Percentiles rank a stretch among this genome's conserved stretches.
Conservation (phyloP, 2,329 filamentous ascomycete species). For the Bipolaris sorokiniana region DNA sequence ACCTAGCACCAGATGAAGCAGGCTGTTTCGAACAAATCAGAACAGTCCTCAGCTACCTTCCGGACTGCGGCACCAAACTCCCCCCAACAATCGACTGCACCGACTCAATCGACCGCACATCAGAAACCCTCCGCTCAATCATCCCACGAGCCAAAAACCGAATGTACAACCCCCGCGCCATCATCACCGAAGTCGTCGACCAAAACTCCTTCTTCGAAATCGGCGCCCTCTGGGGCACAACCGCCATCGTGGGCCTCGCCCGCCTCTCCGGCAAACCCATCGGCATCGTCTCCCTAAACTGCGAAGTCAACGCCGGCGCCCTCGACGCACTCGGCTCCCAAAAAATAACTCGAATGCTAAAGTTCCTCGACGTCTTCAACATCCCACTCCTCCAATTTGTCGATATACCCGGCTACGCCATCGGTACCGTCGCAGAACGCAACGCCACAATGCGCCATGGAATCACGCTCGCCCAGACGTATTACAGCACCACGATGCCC, state of each 20-base stretch:
- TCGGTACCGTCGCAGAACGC: conserved; percentile 67
- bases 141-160: conserved; percentile 64
- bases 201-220: conserved; percentile 67
- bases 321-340: conserved; percentile 66
- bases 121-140: conserved; percentile 59
- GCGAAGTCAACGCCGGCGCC: conserved; percentile 65
- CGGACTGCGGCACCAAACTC: conserved; percentile 62
- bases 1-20: conserved; percentile 65
- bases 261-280: conserved; percentile 63
- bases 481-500: conserved; percentile 67
- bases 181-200: conserved; percentile 65
- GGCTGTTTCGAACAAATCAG: conserved; percentile 67
- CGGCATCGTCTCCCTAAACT: conserved; percentile 66
- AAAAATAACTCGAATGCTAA: conserved; percentile 65
- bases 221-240: conserved; percentile 66
- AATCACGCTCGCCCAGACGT: conserved; percentile 65
- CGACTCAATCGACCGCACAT: conserved; percentile 59
- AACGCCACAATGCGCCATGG: conserved; percentile 70
- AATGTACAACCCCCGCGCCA: conserved; percentile 65
- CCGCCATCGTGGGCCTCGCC: conserved; percentile 66
- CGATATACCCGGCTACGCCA: conserved; percentile 66
- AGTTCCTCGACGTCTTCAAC: conserved; percentile 70
- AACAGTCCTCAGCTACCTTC: conserved; percentile 63
- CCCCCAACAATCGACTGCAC: conserved; percentile 57
- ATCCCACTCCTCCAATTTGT: conserved; percentile 68